Base-by-base conservation (phyloP, 495 filamentous ascomycete species). In the Lophium mytilinum region DNA sequence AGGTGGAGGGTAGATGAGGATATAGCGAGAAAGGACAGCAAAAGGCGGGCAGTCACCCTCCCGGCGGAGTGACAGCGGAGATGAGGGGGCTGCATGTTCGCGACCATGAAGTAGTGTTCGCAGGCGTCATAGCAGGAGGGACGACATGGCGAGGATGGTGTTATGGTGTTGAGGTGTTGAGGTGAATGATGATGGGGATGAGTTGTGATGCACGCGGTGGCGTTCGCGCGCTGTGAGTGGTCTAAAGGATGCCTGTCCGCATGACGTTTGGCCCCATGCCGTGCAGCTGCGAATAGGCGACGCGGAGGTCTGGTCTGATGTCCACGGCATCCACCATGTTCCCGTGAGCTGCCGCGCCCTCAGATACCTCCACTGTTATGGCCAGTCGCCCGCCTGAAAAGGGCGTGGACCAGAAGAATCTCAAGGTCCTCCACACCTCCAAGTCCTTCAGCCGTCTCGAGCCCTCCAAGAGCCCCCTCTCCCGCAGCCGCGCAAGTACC, bases 1-100 rank as follows among this genome's bases (percentile, higher is more conserved):
- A 72, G 14, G 24, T 18, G 50, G 2, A 36, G 4, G 21, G 37
- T 12, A 33, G 14, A 14, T 70, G 50, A 52, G 19, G 78, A 75
- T 56, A 81, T 66, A 53, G 81, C 81, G 42, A 87, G 78, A 70
- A 86, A 81, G 48, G 78, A 84, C 36, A 87, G 71, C 49, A 88
- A 70, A 47, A 84, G 68, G 46, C 72, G 68, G 55, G 79, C 77
- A 14, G 83, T 83, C 51, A 86, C 77, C 71, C 77, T 74, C 68
- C 78, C 78, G 21, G 79, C 72, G 43, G 73, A 75, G 45, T 37
- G 58, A 57, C 68, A 65, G 40, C 21, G 65, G 15, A 39, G 50
- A 19, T 57, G 46, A 30, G 50, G 40, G 15, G 50, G 50, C 24
- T 30, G 24, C 62, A 65, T 65, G 36, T 41, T 61, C 35, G 49